phyloP scores from a whole-genome alignment of 768 basidiomycete genomes.

The Mycena polygramma region DNA sequence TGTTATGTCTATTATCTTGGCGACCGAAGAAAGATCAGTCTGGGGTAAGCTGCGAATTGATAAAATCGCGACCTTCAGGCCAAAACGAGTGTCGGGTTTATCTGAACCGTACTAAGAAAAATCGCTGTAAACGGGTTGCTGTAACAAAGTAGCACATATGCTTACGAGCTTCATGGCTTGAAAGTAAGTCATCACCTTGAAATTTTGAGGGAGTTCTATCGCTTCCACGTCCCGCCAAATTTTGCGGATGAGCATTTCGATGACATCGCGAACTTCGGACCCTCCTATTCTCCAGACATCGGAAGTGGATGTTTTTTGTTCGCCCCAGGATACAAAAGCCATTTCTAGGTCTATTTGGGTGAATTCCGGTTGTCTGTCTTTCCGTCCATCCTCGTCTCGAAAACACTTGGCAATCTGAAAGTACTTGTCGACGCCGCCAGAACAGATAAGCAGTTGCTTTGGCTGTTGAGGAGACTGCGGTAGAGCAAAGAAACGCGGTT shows the following conservation, averaged over 20 bases:
- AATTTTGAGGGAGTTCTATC: slow-evolving; percentile 69
- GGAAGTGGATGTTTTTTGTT: slow-evolving; percentile 40
- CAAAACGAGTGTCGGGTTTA: slow-evolving; percentile 94
- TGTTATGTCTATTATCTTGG: slow-evolving; percentile 61
- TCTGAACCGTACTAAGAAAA: slow-evolving; percentile 86
- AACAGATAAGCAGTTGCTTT: slow-evolving; percentile 92
- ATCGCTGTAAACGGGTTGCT: slow-evolving; percentile 31
- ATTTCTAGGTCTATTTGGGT: slow-evolving; percentile 98
- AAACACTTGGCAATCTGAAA: slow-evolving; percentile 96
- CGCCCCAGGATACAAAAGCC: slow-evolving; percentile 92
- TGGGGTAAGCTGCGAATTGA: neutral
- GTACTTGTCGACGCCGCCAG: slow-evolving; percentile 90
- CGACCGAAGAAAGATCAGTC: slow-evolving; percentile 27
- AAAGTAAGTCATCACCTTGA: slow-evolving; percentile 88
- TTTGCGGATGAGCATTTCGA: slow-evolving; percentile 79
- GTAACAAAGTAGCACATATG: slow-evolving; percentile 25
- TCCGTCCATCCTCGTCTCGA: slow-evolving; percentile 94
- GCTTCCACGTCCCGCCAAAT: slow-evolving; percentile 84
- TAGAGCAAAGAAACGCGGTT: slow-evolving; percentile 84
- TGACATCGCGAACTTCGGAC: slow-evolving; percentile 79
- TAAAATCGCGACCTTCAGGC: slow-evolving; percentile 74
- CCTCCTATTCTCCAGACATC: slow-evolving; percentile 89
- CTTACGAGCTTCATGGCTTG: slow-evolving; percentile 92
- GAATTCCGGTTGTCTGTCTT: slow-evolving; percentile 96
- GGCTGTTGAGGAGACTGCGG: slow-evolving; percentile 97